A percentile compares a stretch with the other conserved stretches of the same genome.
phyloP scores from a whole-genome alignment of 164 flowering plant species.

The Buxus sempervirens region DNA sequence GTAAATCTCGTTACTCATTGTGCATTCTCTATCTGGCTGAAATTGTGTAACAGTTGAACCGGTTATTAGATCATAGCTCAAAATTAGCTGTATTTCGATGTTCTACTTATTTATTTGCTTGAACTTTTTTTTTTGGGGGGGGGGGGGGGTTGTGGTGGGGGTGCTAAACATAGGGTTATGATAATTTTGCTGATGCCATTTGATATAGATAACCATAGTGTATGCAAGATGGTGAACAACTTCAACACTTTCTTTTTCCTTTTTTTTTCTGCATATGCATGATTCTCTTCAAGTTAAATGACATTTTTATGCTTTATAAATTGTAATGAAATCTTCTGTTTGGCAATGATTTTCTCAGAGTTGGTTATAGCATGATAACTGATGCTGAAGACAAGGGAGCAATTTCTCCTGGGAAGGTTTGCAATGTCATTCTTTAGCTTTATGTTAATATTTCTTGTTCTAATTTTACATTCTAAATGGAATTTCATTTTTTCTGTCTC shows the following conservation, averaged over 20 bases:
- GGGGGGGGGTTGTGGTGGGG: no score
- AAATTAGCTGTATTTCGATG: neutral
- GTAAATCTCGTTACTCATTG: neutral
- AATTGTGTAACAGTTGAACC: neutral
- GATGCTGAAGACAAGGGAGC: conserved; percentile 73
- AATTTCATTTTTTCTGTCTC: neutral
- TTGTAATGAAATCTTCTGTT: neutral
- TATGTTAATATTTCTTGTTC: neutral
- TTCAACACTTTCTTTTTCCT: no score
- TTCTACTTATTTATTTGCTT: neutral
- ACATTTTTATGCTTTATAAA: neutral
- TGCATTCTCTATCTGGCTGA: neutral
- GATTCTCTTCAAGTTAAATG: no score
- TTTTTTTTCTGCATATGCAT: neutral
- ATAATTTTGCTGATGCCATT: no score
- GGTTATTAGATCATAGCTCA: neutral
- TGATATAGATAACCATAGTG: neutral
- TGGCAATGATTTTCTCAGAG: conserved; percentile 33
- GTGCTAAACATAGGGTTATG: no score
- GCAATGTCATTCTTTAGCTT: conserved; percentile 6
- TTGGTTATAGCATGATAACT: conserved; percentile 66
- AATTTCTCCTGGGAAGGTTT: conserved; percentile 72
- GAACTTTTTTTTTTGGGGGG: no score
- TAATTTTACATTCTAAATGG: neutral
- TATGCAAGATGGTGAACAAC: no score